Conservation (phyloP, 1,284 basidiomycete species). For the Inonotus hispidus region DNA sequence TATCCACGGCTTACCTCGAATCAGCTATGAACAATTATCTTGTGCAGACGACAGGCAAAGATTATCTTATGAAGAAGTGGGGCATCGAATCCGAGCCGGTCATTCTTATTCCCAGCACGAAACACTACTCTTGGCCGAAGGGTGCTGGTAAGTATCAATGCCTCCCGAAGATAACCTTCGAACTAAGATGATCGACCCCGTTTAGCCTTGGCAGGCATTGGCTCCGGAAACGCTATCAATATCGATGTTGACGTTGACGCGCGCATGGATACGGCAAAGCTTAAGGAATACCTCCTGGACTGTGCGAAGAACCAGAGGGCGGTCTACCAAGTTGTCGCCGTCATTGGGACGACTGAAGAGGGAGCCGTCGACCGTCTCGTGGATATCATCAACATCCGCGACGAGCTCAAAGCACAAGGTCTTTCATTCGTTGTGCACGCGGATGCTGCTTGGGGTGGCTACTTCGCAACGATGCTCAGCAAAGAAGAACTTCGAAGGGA, state of each 20-base stretch:
- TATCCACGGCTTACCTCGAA: slow-evolving; percentile 26
- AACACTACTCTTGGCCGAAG: slow-evolving; percentile 47
- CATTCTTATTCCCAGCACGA: slow-evolving; percentile 32
- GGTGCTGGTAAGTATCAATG: slow-evolving; percentile 32
- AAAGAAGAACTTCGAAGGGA: slow-evolving; percentile 17
- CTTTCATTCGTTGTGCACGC: slow-evolving; percentile 39
- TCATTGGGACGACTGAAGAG: slow-evolving; percentile 43
- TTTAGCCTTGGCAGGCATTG: slow-evolving; percentile 39
- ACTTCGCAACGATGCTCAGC: slow-evolving; percentile 34
- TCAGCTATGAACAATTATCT: slow-evolving; percentile 28
- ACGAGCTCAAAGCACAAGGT: slow-evolving; percentile 29
- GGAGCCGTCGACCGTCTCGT: slow-evolving; percentile 40
- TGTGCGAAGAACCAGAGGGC: slow-evolving; percentile 29
- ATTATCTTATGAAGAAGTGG: slow-evolving; percentile 28
- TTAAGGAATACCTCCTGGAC: slow-evolving; percentile 29
- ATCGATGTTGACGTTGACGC: slow-evolving; percentile 35
- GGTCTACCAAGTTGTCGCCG: slow-evolving; percentile 40
- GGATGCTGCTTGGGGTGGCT: slow-evolving; percentile 43
- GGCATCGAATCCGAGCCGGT: slow-evolving; percentile 23
- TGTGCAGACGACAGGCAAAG: slow-evolving; percentile 35
- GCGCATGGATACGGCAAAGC: slow-evolving; percentile 30
- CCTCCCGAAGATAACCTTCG: neutral
- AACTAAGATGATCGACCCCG: neutral
- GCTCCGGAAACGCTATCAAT: slow-evolving; percentile 34
- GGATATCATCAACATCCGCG: slow-evolving; percentile 33